Conservation (phyloP, 345 rosid genomes). For the Cardamine occulta region DNA sequence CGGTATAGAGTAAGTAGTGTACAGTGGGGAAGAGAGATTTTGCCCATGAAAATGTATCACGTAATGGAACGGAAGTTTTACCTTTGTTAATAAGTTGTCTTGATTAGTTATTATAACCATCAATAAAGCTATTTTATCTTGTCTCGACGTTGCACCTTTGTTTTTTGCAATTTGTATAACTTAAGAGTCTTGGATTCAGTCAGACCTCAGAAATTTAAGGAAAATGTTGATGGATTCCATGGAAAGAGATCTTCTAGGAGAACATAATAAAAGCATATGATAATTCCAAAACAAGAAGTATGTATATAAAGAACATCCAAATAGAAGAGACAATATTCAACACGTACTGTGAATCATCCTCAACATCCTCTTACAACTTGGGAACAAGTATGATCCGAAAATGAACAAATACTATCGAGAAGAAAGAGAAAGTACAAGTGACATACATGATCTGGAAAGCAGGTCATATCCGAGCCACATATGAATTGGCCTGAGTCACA, state of each 20-base stretch:
- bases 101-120: conserved; percentile 1
- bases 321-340: conserved; percentile 17
- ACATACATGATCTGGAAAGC: conserved; percentile 13
- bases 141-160: not conserved
- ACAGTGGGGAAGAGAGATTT: conserved; percentile 40
- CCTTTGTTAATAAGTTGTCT: conserved; percentile 29
- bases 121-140: conserved; percentile 25
- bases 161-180: not conserved
- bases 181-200: not conserved
- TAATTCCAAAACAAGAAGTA: not conserved
- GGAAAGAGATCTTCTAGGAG: not conserved
- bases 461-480: conserved; percentile 78
- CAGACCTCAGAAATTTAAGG: not conserved
- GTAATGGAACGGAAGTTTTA: conserved; percentile 8
- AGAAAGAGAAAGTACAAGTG: not conserved
- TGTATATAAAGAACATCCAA: not conserved
- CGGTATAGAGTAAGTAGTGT: conserved; percentile 41
- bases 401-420: conserved; percentile 2
- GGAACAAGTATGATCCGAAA: conserved; percentile 16
- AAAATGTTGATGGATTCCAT: not conserved
- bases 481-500: conserved; percentile 97
- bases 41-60: conserved; percentile 39
- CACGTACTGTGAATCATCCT: not conserved
- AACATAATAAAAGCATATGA: not conserved
- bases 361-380: not conserved